Percentiles rank a stretch among this genome's conserved stretches.
phyloP scores from a whole-genome alignment of 2,329 filamentous ascomycete species.

The Aspergillus sp. region DNA sequence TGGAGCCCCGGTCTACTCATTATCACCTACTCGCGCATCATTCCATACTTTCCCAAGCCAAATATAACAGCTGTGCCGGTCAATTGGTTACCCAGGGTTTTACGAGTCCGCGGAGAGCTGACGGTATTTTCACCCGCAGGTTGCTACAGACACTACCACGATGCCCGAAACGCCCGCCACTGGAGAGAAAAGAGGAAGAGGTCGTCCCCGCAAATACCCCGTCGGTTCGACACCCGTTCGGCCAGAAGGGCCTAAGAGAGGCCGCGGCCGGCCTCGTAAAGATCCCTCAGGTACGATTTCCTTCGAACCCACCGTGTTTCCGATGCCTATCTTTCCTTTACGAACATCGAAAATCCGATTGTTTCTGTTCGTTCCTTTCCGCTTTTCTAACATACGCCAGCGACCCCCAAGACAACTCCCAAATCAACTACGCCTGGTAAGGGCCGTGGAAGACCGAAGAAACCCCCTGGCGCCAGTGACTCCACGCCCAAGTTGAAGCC shows the following conservation, averaged over 20 bases:
- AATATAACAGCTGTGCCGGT: background rate
- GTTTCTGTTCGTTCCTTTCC: background rate
- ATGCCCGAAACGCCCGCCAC: slow-evolving; percentile 19
- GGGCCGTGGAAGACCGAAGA: slow-evolving; percentile 26
- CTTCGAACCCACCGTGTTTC: background rate
- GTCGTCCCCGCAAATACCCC: slow-evolving; percentile 35
- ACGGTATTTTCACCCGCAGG: slow-evolving; percentile 11
- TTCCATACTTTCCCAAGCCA: background rate
- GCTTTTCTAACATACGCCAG: slow-evolving; percentile 9
- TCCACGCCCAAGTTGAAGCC: slow-evolving; percentile 19
- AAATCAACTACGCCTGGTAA: slow-evolving; percentile 20
- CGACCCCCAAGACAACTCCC: slow-evolving; percentile 5
- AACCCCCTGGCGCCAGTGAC: slow-evolving; percentile 17
- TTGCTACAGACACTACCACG: slow-evolving; percentile 4
- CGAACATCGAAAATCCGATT: background rate
- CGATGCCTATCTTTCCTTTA: background rate
- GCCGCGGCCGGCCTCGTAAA: slow-evolving; percentile 35
- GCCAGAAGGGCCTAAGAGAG: slow-evolving; percentile 30
- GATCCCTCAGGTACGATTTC: slow-evolving; percentile 16
- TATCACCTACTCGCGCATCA: background rate
- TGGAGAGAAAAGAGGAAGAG: slow-evolving; percentile 33
- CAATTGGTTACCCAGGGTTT: background rate
- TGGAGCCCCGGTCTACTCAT: background rate
- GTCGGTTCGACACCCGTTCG: slow-evolving; percentile 23
- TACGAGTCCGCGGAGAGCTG: background rate